These are phyloP conservation scores for Moesziomyces globuligerus DNA, from an alignment of 1,284 basidiomycete genomes.

Conservation along the genomic window DNA sequence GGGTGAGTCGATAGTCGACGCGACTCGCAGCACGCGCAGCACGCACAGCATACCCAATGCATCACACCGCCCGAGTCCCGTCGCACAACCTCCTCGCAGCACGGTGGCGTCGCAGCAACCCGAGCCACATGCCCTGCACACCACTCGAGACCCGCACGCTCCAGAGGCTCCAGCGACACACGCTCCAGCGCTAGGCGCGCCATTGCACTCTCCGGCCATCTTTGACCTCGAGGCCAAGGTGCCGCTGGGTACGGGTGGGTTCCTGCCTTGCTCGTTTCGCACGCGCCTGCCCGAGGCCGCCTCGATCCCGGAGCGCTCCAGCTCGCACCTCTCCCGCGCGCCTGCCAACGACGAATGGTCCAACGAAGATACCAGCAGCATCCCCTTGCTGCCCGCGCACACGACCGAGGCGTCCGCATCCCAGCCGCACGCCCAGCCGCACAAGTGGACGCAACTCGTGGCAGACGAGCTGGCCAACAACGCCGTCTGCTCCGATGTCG, in stretches of 20 bases:
- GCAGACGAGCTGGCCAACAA: slow-evolving; percentile 16
- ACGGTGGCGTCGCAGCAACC: no score
- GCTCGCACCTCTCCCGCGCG: slow-evolving; percentile 15
- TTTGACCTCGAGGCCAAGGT: slow-evolving; percentile 48
- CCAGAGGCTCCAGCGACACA: no score
- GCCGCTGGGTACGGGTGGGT: slow-evolving; percentile 14
- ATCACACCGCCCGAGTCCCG: no score
- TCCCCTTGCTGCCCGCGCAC: slow-evolving; percentile 17
- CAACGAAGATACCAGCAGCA: slow-evolving; percentile 27
- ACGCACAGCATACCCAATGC: no score
- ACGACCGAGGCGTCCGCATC: neutral
- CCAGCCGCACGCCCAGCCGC: slow-evolving; percentile 7
- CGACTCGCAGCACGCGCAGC: neutral
- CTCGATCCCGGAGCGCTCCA: slow-evolving; percentile 33
- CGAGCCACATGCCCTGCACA: no score
- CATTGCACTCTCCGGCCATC: slow-evolving; percentile 17
- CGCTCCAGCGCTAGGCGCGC: no score
- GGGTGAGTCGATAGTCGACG: neutral
- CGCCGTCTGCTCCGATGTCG: slow-evolving; percentile 12
- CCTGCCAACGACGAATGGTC: slow-evolving; percentile 12
- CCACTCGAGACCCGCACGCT: no score
- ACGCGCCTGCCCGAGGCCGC: slow-evolving; percentile 10
- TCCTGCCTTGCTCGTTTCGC: slow-evolving; percentile 32
- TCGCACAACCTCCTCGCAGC: no score
- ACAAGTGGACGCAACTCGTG: slow-evolving; percentile 11